phyloP scores from a whole-genome alignment of 106 monocot genomes.

The Posidonia australis region DNA sequence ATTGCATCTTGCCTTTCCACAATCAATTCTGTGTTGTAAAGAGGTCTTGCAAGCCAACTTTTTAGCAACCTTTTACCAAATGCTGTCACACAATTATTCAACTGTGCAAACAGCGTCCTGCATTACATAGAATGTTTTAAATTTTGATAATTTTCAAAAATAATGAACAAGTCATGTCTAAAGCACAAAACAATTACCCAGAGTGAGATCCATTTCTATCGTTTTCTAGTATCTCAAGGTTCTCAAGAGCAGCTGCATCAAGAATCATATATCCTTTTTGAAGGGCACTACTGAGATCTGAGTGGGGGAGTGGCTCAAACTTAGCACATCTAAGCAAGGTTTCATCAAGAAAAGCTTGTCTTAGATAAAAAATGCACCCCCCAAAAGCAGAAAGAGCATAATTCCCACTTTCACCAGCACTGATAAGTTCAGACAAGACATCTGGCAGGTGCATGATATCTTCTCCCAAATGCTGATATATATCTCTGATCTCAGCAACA shows the following conservation, averaged over 20 bases:
- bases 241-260: constrained; percentile 93
- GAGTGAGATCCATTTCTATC: constrained; percentile 51
- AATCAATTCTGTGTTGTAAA: constrained; percentile 45
- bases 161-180: constrained; percentile 1
- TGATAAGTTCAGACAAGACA: constrained; percentile 42
- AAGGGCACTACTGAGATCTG: constrained; percentile 11
- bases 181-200: constrained; percentile 35
- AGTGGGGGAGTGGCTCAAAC: constrained; percentile 62
- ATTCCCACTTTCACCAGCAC: constrained; percentile 36
- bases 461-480: constrained; percentile 22
- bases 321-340: constrained; percentile 74
- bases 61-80: constrained; percentile 87
- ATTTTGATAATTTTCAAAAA: not conserved
- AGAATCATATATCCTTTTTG: constrained; percentile 77
- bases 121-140: constrained; percentile 11
- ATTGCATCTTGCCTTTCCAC: constrained; percentile 85
- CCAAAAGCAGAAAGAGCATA: constrained; percentile 92
- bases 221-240: constrained; percentile 92
- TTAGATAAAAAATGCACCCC: constrained; percentile 83
- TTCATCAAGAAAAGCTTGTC: constrained; percentile 77
- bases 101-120: constrained; percentile 72
- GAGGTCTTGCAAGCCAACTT: constrained; percentile 79
- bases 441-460: constrained; percentile 25
- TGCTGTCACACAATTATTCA: constrained; percentile 87
- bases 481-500: constrained; percentile 42